Evolutionary conservation across 106 monocot species (phyloP).

Genomic region (Ottelia alismoides): DNA sequence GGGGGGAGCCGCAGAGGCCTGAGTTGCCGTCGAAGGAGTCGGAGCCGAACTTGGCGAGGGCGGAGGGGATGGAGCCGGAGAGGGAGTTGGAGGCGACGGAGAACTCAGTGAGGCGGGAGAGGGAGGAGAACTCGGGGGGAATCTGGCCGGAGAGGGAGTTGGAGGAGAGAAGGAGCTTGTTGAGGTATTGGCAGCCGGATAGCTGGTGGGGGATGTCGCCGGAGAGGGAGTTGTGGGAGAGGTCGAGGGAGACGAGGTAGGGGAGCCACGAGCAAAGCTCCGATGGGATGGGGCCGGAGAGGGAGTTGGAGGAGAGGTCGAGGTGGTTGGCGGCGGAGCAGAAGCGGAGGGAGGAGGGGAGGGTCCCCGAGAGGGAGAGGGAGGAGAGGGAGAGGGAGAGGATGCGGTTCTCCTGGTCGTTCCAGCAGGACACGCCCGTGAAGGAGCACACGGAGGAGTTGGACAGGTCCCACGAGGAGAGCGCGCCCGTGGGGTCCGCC

Average conservation of each 20-base stretch:
- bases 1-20: constrained; percentile 13
- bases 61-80: constrained; percentile 9
- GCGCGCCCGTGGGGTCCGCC: background rate
- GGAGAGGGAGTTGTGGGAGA: constrained; percentile 39
- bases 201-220: constrained; percentile 33
- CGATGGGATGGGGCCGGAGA: constrained; percentile 37
- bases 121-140: constrained; percentile 12
- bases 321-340: constrained; percentile 25
- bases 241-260: constrained; percentile 42
- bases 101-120: constrained; percentile 10
- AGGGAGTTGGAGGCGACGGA: constrained; percentile 16
- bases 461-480: constrained; percentile 27
- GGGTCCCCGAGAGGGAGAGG: constrained; percentile 33
- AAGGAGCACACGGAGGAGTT: constrained; percentile 23
- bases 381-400: constrained; percentile 19
- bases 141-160: constrained; percentile 18
- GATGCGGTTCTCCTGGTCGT: constrained; percentile 44
- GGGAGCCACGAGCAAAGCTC: constrained; percentile 53
- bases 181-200: constrained; percentile 18
- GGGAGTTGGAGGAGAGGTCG: constrained; percentile 34
- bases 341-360: constrained; percentile 51
- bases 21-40: constrained; percentile 11
- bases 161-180: constrained; percentile 20
- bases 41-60: constrained; percentile 5
- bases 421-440: constrained; percentile 44